Conservation (phyloP, 768 basidiomycete species). For the Tylopilus rubrobrunneus region DNA sequence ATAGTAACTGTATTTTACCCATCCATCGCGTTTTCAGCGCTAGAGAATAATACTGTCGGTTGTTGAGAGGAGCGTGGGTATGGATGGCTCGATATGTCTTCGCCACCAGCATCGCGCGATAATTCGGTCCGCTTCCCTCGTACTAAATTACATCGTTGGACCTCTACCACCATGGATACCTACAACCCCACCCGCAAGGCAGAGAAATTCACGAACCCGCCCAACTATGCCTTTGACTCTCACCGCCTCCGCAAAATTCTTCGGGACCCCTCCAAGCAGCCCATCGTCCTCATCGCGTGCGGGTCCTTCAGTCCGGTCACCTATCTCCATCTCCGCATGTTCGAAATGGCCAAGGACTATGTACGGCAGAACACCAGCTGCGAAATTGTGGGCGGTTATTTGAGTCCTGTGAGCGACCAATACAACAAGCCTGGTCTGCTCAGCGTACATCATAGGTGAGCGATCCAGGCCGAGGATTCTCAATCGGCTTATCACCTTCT, state of each 20-base stretch:
- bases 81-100: constrained; percentile 13
- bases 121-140: neutral
- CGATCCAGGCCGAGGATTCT: constrained; percentile 9
- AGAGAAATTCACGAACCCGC: constrained; percentile 53
- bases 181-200: constrained; percentile 20
- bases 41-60: neutral
- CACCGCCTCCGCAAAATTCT: constrained; percentile 59
- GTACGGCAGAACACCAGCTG: constrained; percentile 88
- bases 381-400: constrained; percentile 92
- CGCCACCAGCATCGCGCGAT: neutral
- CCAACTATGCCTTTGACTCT: constrained; percentile 63
- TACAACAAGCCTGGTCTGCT: constrained; percentile 97
- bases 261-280: constrained; percentile 64
- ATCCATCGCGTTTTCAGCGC: neutral
- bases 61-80: constrained; percentile 15
- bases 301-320: constrained; percentile 98
- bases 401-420: constrained; percentile 92
- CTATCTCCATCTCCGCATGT: constrained; percentile 98
- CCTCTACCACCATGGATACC: constrained; percentile 24
- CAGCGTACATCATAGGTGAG: constrained; percentile 84
- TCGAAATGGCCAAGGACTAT: constrained; percentile 99
- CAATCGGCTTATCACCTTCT: neutral
- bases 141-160: constrained; percentile 3
- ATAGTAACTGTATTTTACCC: constrained; percentile 21
- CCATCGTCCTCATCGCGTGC: constrained; percentile 94